These are phyloP conservation scores for Venturia oleaginea DNA, from an alignment of 2,329 filamentous ascomycete species.

Conservation along the genomic window DNA sequence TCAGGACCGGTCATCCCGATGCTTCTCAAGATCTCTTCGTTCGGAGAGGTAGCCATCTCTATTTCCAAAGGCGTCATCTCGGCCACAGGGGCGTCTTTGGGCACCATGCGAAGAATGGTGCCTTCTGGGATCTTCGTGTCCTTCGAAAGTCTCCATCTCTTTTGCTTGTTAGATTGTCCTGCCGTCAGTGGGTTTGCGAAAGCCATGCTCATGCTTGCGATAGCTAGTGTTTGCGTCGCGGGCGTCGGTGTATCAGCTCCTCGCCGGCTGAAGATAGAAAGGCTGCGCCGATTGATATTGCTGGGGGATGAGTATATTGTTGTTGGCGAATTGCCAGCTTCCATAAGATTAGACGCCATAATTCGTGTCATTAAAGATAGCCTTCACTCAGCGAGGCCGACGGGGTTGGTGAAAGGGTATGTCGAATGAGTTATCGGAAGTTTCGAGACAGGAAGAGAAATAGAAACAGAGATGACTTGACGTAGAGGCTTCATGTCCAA, in stretches of 20 bases:
- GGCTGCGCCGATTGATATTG: slow-evolving; percentile 33
- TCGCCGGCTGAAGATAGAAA: slow-evolving; percentile 49
- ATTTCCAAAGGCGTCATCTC: slow-evolving; percentile 26
- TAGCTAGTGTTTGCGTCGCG: slow-evolving; percentile 14
- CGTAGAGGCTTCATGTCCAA: not conserved
- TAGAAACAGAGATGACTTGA: not conserved
- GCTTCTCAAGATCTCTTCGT: slow-evolving; percentile 30
- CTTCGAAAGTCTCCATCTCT: slow-evolving; percentile 9
- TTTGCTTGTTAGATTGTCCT: slow-evolving; percentile 13
- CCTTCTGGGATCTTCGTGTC: slow-evolving; percentile 16
- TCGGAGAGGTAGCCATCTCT: slow-evolving; percentile 31
- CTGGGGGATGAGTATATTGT: not conserved
- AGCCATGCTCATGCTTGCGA: slow-evolving; percentile 14
- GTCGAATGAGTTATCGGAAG: not conserved
- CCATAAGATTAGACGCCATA: not conserved
- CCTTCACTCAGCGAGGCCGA: not conserved
- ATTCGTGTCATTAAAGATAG: not conserved
- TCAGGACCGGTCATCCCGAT: slow-evolving; percentile 23
- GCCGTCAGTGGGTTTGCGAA: slow-evolving; percentile 8
- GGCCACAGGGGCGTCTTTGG: slow-evolving; percentile 15
- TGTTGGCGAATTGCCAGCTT: not conserved
- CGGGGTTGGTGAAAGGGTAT: not conserved
- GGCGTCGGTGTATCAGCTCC: slow-evolving; percentile 16
- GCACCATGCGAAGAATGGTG: slow-evolving; percentile 29
- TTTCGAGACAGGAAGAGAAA: not conserved